These are phyloP conservation scores for Fagus sylvatica DNA, from an alignment of 306 rosid species.

Conservation along the genomic window DNA sequence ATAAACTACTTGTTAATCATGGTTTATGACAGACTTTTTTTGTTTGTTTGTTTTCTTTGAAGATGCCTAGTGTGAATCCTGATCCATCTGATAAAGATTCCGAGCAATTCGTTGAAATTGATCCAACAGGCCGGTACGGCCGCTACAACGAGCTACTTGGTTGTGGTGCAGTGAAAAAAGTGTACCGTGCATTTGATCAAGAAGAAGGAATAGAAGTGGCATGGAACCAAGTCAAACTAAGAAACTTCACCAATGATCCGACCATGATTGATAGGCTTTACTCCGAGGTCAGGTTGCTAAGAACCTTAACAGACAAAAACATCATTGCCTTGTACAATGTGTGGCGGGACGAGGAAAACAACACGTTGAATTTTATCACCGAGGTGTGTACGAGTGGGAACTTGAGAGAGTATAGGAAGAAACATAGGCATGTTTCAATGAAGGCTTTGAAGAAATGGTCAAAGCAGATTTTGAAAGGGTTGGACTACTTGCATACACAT, in stretches of 20 bases:
- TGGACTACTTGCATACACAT: constrained; percentile 78
- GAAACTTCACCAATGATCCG: constrained; percentile 60
- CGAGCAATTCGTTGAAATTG: constrained; percentile 64
- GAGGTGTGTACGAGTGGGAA: constrained; percentile 94
- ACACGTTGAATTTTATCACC: constrained; percentile 72
- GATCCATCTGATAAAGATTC: constrained; percentile 52
- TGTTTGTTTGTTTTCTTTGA: neutral
- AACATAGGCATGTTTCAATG: constrained; percentile 73
- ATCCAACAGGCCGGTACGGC: constrained; percentile 74
- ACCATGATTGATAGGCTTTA: constrained; percentile 73
- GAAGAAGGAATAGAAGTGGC: constrained; percentile 94
- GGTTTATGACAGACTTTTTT: neutral
- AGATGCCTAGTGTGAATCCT: constrained; percentile 60
- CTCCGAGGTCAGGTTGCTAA: constrained; percentile 72
- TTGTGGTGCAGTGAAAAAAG: constrained; percentile 80
- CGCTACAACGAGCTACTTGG: constrained; percentile 74
- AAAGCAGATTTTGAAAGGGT: constrained; percentile 66
- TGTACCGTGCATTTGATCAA: constrained; percentile 88
- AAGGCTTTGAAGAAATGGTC: constrained; percentile 94
- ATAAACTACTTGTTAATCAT: neutral
- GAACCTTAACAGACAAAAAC: constrained; percentile 56
- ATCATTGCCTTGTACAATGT: constrained; percentile 67
- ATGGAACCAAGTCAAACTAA: constrained; percentile 90
- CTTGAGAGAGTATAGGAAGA: constrained; percentile 86
- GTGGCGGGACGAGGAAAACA: constrained; percentile 54